Evolutionary conservation across 768 basidiomycete species (phyloP).

Genomic region (Tephrocybe rancida): DNA sequence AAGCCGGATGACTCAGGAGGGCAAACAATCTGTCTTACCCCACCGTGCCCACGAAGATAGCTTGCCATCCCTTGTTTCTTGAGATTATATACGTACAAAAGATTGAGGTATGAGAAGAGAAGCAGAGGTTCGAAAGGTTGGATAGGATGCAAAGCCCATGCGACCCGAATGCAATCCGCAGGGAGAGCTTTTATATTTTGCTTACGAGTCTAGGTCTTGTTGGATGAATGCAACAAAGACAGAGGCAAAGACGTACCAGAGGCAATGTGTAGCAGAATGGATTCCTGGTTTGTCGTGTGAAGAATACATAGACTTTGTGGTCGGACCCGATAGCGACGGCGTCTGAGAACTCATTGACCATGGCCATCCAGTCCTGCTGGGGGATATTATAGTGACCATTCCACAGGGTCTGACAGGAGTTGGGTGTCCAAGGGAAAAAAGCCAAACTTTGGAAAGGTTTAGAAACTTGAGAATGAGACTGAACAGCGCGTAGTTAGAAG

Average conservation of each 20-base stretch:
- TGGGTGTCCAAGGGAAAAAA: slow-evolving; percentile 48
- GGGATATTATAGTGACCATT: slow-evolving; percentile 29
- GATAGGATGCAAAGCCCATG: slow-evolving; percentile 57
- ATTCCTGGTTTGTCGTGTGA: slow-evolving; percentile 27
- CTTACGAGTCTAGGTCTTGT: slow-evolving; percentile 10
- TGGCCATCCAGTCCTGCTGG: slow-evolving; percentile 44
- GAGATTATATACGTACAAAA: slow-evolving; percentile 60
- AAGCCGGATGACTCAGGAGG: slow-evolving; percentile 1
- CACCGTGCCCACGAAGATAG: slow-evolving; percentile 70
- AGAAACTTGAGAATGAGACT: slow-evolving; percentile 31
- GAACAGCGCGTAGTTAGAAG: neutral
- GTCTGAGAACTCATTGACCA: slow-evolving; percentile 51
- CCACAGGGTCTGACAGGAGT: slow-evolving; percentile 42
- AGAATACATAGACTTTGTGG: slow-evolving; percentile 38
- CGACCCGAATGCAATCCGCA: slow-evolving; percentile 44
- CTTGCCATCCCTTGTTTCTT: slow-evolving; percentile 41
- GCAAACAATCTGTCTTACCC: slow-evolving; percentile 46
- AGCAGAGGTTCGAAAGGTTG: slow-evolving; percentile 58
- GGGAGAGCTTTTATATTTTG: slow-evolving; percentile 16
- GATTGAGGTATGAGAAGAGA: slow-evolving; percentile 53
- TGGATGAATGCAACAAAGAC: neutral
- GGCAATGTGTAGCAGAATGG: slow-evolving; percentile 41
- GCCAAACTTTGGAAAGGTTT: slow-evolving; percentile 42
- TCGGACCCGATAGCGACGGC: slow-evolving; percentile 51
- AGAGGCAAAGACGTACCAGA: slow-evolving; percentile 23